Percentiles rank a stretch among this genome's conserved stretches.
phyloP scores from a whole-genome alignment of 2,329 filamentous ascomycete species.

The Epichloe baconii region DNA sequence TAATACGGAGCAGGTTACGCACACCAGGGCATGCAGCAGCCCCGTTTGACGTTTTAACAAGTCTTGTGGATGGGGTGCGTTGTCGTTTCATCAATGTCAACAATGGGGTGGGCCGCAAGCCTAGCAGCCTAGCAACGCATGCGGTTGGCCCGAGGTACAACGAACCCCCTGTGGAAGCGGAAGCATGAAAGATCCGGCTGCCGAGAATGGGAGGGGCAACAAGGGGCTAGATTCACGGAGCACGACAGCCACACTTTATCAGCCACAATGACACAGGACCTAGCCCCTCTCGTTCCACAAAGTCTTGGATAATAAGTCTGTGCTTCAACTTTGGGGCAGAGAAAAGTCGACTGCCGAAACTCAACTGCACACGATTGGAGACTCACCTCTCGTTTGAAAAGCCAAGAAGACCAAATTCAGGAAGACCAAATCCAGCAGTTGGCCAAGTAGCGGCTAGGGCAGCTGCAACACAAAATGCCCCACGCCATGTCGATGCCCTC shows the following conservation, averaged over 20 bases:
- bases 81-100: constrained; percentile 6
- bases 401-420: background rate
- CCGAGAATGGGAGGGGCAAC: constrained; percentile 1
- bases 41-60: background rate
- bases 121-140: constrained; percentile 7
- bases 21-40: background rate
- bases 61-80: constrained; percentile 3
- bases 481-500: constrained; percentile 62
- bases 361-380: background rate
- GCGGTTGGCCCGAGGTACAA: constrained; percentile 5
- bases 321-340: background rate
- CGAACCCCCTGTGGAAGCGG: background rate
- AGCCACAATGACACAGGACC: background rate
- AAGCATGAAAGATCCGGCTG: constrained; percentile 7
- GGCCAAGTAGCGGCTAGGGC: background rate
- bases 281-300: background rate
- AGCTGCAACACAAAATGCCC: constrained; percentile 40
- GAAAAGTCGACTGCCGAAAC: background rate
- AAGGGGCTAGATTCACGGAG: background rate
- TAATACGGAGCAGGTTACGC: background rate
- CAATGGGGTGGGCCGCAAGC: constrained; percentile 6
- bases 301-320: too few species aligned
- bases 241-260: background rate
- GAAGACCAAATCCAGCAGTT: background rate
- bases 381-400: background rate